Evolutionary conservation across 2,329 filamentous ascomycete genomes (phyloP), one percentile per base, ranked within the genome.

Genomic region (Neopestalotiopsis sp.): DNA sequence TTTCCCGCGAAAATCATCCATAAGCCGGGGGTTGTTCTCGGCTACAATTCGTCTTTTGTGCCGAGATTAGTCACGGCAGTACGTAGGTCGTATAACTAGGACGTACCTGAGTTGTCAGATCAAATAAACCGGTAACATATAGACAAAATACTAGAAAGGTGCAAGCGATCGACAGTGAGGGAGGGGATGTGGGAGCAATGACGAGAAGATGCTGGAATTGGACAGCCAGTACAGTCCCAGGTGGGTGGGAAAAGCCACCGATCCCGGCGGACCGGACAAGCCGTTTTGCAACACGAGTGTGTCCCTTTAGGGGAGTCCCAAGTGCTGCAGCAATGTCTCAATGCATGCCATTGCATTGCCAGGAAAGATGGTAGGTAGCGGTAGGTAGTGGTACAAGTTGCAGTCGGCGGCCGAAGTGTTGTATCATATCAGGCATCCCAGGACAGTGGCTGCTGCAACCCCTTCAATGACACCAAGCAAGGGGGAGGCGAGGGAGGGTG

Each of bases 311-410:
- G 45, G 45, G 45, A 52, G 9, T 52, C 45, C 45, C 45, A 52
- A 52, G 45, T 52, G 14, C 45, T 52, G 45, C 45, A 52, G 45
- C 45, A 52, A 52, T 52, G 45, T 52, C 45, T 52, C 45, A 52
- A 52, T 52, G 45, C 45, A 52, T 52, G 45, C 45, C 20, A 20
- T 52, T 9, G 45, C 45, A 52, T 52, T 14, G 45, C 34, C 34
- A 6, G 10, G 34, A 10, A 10, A 38, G 34, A 10, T 38, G 6
- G 45, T 20, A 52, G 45, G 45, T 52, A 52, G 45, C 17, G 14
- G 20, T 20, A 52, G 10, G 45, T 52, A n/a, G 17, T n/a, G 45
- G 45, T 52, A 52, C 45, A 20, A 52, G 42, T 9, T 52, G 20
- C n/a, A 7, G 7, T n/a, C 20, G 17, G 20, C n/a, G 17, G 17